Evolutionary conservation across 768 basidiomycete species (phyloP), one percentile per base, ranked within the genome.

Genomic region (Phylloporus sp.): DNA sequence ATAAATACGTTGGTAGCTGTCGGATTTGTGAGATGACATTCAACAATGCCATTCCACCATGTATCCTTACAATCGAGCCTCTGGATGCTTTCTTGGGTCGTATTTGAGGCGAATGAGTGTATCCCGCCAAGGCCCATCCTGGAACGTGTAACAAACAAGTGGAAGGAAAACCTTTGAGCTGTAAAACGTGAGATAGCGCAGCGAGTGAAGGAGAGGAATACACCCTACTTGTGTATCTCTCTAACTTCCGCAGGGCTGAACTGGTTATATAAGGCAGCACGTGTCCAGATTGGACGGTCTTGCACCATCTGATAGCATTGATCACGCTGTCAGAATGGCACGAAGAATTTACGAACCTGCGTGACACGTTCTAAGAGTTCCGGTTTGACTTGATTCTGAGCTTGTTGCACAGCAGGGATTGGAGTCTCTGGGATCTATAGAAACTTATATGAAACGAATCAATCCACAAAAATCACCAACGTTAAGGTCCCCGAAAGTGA

Each of bases 61-160:
- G 26, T 41, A 23, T 24, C 74, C 88, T 57, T 57, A 95, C 95
- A 93, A 81, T 57, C 90, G 78, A 18, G 91, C 85, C 44, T 76
- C 72, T 3, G 78, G 76, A 54, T 90, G 79, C 59, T 78, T 79
- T 35, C 95, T 77, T 9, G 97, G 97, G 63, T 99, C 97, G 62
- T 94, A 98, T 12, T 86, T 84, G 51, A 93, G 86, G 40, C 83
- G 82, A 31, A 97, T 78, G 45, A 94, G 77, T 13, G 89, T 88
- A 59, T 97, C 95, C 35, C 92, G 79, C 86, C 89, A 98, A 3
- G 95, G 94, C 0, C 97, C 97, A 58, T 97, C 95, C 58, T 86
- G 81, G 63, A 97, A 95, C 9, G 89, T 86, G 62, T 95, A 99
- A 49, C 85, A 86, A 4, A 88, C 81, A 6, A 89, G 70, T 4